Percentiles rank a stretch among this genome's conserved stretches.
These are phyloP conservation scores for Boletus huronensis DNA, from an alignment of 768 basidiomycete species.

Conservation along the genomic window DNA sequence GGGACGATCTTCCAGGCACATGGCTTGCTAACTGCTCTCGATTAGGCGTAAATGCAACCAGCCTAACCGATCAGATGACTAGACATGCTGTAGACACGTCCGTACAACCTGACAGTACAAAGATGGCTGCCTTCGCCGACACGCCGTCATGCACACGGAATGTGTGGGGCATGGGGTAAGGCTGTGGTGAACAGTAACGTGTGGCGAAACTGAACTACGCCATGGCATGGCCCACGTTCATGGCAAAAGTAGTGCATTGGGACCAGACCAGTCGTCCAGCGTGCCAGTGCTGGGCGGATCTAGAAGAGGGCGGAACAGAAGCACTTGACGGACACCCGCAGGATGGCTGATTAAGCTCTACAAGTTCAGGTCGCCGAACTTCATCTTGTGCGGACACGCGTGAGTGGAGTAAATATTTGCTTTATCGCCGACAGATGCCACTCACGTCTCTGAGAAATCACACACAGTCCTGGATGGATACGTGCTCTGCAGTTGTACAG, in stretches of 20 bases:
- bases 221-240: conserved; percentile 1
- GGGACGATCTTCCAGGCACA: conserved; percentile 14
- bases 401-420: not conserved
- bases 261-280: not conserved
- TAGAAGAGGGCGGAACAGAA: conserved; percentile 13
- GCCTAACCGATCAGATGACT: conserved; percentile 5
- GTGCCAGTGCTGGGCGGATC: conserved; percentile 20
- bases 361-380: conserved; percentile 2
- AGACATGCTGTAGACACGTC: conserved; percentile 14
- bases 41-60: conserved; percentile 3
- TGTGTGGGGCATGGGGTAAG: conserved; percentile 28
- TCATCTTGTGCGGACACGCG: not conserved
- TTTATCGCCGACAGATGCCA: conserved; percentile 6
- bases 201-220: conserved; percentile 1
- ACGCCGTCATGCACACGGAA: conserved; percentile 14
- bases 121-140: conserved; percentile 22
- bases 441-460: not conserved
- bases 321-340: conserved; percentile 11
- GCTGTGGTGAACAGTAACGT: conserved; percentile 12
- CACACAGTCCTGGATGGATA: not conserved
- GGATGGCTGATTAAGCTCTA: not conserved
- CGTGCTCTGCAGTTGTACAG: conserved; percentile 18
- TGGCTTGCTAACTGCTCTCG: conserved; percentile 10
- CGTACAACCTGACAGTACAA: conserved; percentile 17
- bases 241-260: not conserved